Conservation (phyloP, 202 grass and related monocot genomes). For the Dendrocalamus latiflorus region DNA sequence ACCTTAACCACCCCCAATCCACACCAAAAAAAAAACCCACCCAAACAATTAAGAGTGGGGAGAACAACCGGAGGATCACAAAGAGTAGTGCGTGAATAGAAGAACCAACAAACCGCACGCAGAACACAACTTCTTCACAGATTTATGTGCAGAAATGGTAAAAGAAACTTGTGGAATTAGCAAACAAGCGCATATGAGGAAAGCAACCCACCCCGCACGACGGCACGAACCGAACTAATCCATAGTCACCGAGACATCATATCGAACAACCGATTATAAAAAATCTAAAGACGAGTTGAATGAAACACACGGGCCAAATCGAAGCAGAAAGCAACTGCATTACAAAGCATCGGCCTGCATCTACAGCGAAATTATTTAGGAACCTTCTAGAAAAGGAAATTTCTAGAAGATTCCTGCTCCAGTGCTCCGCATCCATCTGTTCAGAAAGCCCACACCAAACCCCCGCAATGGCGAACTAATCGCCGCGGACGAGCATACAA, state of each 20-base stretch:
- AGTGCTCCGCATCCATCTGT: not conserved
- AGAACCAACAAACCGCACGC: not conserved
- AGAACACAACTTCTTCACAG: not conserved
- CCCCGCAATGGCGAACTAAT: conserved; percentile 6
- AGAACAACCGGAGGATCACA: not conserved
- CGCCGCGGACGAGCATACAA: not conserved
- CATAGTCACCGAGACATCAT: not conserved
- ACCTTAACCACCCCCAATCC: too few species aligned
- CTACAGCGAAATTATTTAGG: not conserved
- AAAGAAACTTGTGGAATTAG: not conserved
- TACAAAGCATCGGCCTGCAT: not conserved
- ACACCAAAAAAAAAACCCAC: too few species aligned
- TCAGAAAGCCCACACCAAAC: not conserved
- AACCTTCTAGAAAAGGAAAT: not conserved
- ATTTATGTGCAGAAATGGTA: not conserved
- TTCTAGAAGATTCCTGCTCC: not conserved
- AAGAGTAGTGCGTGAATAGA: not conserved
- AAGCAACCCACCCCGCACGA: too few species aligned
- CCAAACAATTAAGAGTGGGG: not conserved
- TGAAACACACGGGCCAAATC: not conserved
- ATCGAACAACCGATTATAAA: not conserved
- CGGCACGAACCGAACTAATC: not conserved
- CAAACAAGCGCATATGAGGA: not conserved
- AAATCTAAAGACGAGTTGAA: not conserved
- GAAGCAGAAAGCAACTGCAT: conserved; percentile 22